Base-by-base conservation (phyloP, 495 filamentous ascomycete species). In the Daldinia concentrica region DNA sequence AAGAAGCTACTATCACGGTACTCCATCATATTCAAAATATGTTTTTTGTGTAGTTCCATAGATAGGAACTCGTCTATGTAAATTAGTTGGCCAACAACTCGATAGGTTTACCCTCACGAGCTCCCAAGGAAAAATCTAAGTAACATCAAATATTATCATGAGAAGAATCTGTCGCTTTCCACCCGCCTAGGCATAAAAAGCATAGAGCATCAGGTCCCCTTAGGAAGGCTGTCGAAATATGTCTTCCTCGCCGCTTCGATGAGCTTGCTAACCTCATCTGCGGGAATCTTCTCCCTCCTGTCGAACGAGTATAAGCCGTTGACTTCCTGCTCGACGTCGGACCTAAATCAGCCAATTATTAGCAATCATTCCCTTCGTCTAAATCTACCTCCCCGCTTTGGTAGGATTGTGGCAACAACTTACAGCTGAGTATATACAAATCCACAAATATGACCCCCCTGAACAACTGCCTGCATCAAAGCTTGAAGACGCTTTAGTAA, bases 301-400 rank as follows among this genome's bases (percentile, higher is more conserved):
- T 88, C 87, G 68, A 89, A 89, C n/a, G 87, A 88, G 71, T 88
- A 80, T 30, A 90, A 64, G 5, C 88, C 88, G 66, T 90, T 90
- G 63, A 88, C 84, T 69, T 90, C 88, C 29, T 87, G 86, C 77
- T 90, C 88, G 34, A 90, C 83, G 64, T 90, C 88, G 22, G 86
- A 87, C 26, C 78, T 79, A 54, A 54, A n/a, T 6, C 26, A 54
- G 6, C 17, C 24, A 17, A 30, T 11, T 17, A 17, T 54, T 30
- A 54, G 24, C 15, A 48, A 22, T 15, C 19, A 8, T 51, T 7
- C 26, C 6, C 45, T 4, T 6, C 17, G 14, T 17, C 19, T 5
- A 0, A 6, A 26, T 11, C 26, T 8, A 11, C 45, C 4, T 26
- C 19, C 9, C 3, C 45, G 2, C 8, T 26, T n/a, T 24, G 6